Conservation (phyloP, 2,329 filamentous ascomycete species). For the Chalaropsis thielavioides region DNA sequence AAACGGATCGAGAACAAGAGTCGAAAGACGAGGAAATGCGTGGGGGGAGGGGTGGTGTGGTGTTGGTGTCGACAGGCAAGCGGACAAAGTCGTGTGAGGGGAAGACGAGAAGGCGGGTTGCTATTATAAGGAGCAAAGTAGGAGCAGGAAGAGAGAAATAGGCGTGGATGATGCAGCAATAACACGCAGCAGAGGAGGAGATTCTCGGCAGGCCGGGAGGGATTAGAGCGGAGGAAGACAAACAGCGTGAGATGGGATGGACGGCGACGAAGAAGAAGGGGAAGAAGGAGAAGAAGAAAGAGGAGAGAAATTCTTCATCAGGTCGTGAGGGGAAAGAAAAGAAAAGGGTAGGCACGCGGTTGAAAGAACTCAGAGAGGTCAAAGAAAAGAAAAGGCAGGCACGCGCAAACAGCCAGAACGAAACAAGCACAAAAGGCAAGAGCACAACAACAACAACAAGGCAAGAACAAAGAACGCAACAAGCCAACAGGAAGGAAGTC, state of each 20-base stretch:
- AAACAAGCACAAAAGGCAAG: too few relatives aligned
- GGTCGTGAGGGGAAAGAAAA: too few relatives aligned
- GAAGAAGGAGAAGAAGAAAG: background rate
- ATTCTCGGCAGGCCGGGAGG: background rate
- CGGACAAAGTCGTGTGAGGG: background rate
- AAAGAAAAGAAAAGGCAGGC: too few relatives aligned
- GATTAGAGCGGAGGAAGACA: background rate
- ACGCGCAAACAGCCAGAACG: too few relatives aligned
- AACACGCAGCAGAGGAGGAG: too few relatives aligned
- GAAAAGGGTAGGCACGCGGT: too few relatives aligned
- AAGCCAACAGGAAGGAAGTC: background rate
- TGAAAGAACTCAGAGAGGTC: too few relatives aligned
- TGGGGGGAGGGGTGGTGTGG: background rate
- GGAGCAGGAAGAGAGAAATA: background rate
- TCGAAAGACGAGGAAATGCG: background rate
- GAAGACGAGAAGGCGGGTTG: background rate
- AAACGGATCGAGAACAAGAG: background rate
- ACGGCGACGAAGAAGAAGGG: background rate
- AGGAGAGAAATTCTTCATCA: background rate
- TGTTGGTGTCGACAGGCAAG: background rate
- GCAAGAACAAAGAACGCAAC: background rate
- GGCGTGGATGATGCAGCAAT: too few relatives aligned
- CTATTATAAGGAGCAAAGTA: background rate
- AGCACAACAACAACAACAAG: too few relatives aligned
- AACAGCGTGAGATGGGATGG: background rate